phyloP scores from a whole-genome alignment of 495 filamentous ascomycete species.

The Oidiodendron maius region DNA sequence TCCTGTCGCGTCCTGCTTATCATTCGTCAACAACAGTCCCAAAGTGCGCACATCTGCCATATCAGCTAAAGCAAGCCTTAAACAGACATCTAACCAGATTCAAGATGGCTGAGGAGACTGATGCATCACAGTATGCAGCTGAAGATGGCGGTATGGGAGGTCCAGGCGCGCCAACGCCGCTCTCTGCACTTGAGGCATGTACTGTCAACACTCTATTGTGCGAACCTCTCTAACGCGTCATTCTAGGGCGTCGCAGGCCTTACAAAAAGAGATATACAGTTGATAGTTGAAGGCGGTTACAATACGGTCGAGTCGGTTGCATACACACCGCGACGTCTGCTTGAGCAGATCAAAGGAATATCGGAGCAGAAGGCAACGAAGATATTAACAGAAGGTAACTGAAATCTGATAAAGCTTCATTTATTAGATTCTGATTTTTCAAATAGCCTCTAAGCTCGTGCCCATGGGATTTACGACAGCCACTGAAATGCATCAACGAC shows the following conservation, averaged over 20 bases:
- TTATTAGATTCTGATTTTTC: constrained; percentile 10
- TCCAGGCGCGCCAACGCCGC: constrained; percentile 91
- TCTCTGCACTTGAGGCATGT: constrained; percentile 76
- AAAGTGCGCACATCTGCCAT: background rate
- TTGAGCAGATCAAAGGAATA: constrained; percentile 96
- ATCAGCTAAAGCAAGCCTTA: background rate
- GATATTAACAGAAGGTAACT: constrained; percentile 79
- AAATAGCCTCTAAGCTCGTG: constrained; percentile 87
- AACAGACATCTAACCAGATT: background rate
- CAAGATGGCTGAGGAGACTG: constrained; percentile 23
- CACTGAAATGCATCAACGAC: constrained; percentile 97
- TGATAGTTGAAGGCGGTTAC: constrained; percentile 85
- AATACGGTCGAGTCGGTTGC: constrained; percentile 93
- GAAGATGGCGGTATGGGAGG: constrained; percentile 54
- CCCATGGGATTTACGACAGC: constrained; percentile 99
- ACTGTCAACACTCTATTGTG: background rate
- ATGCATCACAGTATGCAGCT: constrained; percentile 17
- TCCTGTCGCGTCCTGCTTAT: background rate
- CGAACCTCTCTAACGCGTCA: background rate
- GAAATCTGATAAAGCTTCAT: constrained; percentile 4
- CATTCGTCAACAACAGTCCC: background rate
- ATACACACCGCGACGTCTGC: constrained; percentile 80
- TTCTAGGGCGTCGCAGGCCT: constrained; percentile 73
- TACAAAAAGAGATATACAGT: constrained; percentile 89
- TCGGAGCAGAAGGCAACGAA: constrained; percentile 94